Base-by-base conservation (phyloP, 2,329 filamentous ascomycete species). In the Fusarium nygamai region DNA sequence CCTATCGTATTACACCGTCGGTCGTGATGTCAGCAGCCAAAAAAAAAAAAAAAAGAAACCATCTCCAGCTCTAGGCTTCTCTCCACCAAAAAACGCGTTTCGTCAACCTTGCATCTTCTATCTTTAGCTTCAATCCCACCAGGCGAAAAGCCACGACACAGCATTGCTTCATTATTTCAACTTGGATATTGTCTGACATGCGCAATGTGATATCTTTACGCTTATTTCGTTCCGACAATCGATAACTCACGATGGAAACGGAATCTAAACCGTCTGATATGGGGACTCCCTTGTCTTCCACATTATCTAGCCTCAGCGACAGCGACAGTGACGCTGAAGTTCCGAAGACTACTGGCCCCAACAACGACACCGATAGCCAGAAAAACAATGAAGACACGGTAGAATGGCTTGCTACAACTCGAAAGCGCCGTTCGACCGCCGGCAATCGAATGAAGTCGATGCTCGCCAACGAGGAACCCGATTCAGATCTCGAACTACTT, bases 381-480 rank as follows among this genome's bases (percentile, higher is more conserved):
- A 79, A 81, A 75, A 83, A 81, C 19, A 71, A 78, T 12, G 76
- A 74, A 47, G 75, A 81, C 8, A 76, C 82, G 68, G 84, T 92
- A 60, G 90, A 94, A 85, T 93, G 92, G 87, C 88, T 96, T 43
- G 92, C 92, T 51, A 93, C 92, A 10, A 90, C 90, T 43, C 92
- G 95, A 68, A 86, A 90, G 74, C 93, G 91, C 82, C 92, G 95
- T 72, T 91, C 92, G 19, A 97, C 93, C 1, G 95, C 95, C 27
- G 95, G 95, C 67, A 95, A 94, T 81, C 91, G 94, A 73, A 93
- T 97, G 88, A 92, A 93, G 77, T 90, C 90, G 57, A 90, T 97
- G 80, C 86, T 96, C 51, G 91, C 93, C 61, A 92, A 92, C 75
- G 93, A 94, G 80, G 91, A 92, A 70, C 91, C 91, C 53, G 91